phyloP scores from a whole-genome alignment of 148 eudicot species.

The Cornus controversa region DNA sequence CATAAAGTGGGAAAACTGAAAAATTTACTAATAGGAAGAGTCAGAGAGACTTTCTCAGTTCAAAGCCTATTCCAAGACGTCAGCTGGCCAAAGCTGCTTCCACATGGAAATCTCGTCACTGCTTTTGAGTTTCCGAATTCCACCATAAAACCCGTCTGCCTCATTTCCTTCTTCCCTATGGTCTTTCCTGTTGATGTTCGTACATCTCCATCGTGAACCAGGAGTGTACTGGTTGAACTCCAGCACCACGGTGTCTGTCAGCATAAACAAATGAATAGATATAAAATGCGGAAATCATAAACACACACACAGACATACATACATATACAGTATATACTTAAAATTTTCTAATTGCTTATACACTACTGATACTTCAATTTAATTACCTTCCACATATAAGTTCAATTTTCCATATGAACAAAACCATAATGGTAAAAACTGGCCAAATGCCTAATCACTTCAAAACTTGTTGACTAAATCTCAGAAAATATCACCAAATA shows the following conservation, averaged over 20 bases:
- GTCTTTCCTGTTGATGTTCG: slow-evolving; percentile 58
- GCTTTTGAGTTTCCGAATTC: slow-evolving; percentile 61
- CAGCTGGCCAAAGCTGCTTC: slow-evolving; percentile 79
- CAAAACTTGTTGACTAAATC: too few relatives aligned
- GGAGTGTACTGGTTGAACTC: slow-evolving; percentile 86
- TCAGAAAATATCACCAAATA: too few relatives aligned
- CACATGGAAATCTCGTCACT: slow-evolving; percentile 63
- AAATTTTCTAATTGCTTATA: too few relatives aligned
- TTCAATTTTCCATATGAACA: too few relatives aligned
- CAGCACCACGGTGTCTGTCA: slow-evolving; percentile 59
- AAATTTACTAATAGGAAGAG: not conserved
- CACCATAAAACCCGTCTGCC: slow-evolving; percentile 88
- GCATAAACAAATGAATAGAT: not conserved
- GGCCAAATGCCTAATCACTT: too few relatives aligned
- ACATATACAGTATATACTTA: too few relatives aligned
- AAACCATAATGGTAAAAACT: too few relatives aligned
- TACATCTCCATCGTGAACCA: slow-evolving; percentile 76
- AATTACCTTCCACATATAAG: too few relatives aligned
- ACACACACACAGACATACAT: not conserved
- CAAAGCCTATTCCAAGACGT: slow-evolving; percentile 57
- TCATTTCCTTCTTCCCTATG: slow-evolving; percentile 92
- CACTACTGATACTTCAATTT: too few relatives aligned
- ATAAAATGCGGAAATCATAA: not conserved
- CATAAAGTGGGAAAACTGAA: not conserved
- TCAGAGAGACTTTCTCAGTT: not conserved